Base-by-base conservation (phyloP, 179 eudicot species). In the Pouteria campechiana region DNA sequence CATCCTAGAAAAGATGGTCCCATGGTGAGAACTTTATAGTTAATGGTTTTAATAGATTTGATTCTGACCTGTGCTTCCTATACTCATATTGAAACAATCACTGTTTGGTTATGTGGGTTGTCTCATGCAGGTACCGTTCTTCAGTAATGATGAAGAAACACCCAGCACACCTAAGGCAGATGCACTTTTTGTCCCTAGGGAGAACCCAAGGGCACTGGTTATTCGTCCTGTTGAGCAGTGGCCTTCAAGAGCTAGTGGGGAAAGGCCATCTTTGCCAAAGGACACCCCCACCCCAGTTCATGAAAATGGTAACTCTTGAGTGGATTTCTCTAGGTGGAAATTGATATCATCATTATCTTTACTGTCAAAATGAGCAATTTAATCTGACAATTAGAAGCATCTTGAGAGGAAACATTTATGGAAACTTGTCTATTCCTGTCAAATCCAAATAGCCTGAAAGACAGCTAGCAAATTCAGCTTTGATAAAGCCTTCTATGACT, bases 101-200 rank as follows among this genome's bases (percentile, higher is more conserved):
- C 24, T 5, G 2, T 7, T 14, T 35, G 22, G 20, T 2, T 9
- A 8, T 30, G 50, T 35, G 35, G 6, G 31, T 29, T 50, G 47
- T 35, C 37, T 41, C 54, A 25, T 63, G 34, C 73, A 90, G 98
- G 88, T 90, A 40, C 70, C 98, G 27, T 86, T 90, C 58, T 86
- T 79, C 49, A 70, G 64, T 48, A 94, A 82, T 56, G 97, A 85
- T 44, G 95, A 82, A 52, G 89, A 86, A 61, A 68, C 76, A 37
- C 72, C 92, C 15, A 73, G 78, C 61, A 86, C 83, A 1, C 90
- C 96, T 2, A 86, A 82, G 72, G 90, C 94, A 47, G 94, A 86
- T 54, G 92, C 98, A 44, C 78, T 79, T 51, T 81, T 86, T 50
- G 63, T 86, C 69, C 96, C 96, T 39, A 70, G 98, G 74, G 94